Evolutionary conservation across 768 basidiomycete species (phyloP).

Genomic region (Lyophyllum atratum): DNA sequence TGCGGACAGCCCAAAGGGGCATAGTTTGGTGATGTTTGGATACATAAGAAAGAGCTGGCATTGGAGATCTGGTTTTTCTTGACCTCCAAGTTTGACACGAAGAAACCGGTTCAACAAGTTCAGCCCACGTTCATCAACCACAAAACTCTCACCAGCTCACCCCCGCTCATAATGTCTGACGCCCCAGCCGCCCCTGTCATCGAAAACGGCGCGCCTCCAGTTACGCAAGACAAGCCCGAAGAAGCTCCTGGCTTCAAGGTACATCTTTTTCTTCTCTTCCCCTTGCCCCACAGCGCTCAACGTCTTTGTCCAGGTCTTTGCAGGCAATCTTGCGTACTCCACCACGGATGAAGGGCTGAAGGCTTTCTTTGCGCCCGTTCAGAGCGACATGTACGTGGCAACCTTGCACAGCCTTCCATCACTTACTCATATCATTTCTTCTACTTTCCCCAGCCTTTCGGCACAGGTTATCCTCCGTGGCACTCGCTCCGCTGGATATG

Average conservation of each 20-base stretch:
- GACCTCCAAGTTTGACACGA: constrained; percentile 85
- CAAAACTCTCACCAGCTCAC: constrained; percentile 55
- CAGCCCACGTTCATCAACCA: constrained; percentile 54
- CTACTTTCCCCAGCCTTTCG: constrained; percentile 58
- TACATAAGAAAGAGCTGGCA: constrained; percentile 36
- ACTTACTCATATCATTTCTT: constrained; percentile 19
- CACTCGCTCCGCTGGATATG: constrained; percentile 86
- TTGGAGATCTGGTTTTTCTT: constrained; percentile 38
- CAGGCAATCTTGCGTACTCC: constrained; percentile 93
- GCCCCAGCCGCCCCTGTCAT: constrained; percentile 85
- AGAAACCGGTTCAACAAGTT: constrained; percentile 85
- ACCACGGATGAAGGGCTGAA: constrained; percentile 94
- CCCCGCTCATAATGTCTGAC: constrained; percentile 77
- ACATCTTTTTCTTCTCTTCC: constrained; percentile 23
- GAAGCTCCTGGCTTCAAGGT: constrained; percentile 85
- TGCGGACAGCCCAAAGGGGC: constrained; percentile 13
- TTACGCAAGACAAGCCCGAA: constrained; percentile 69
- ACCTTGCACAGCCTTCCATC: constrained; percentile 43
- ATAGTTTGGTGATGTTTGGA: constrained; percentile 36
- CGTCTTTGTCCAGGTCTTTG: constrained; percentile 69
- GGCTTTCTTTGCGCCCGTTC: constrained; percentile 89
- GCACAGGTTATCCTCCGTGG: constrained; percentile 88
- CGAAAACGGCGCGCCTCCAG: constrained; percentile 83
- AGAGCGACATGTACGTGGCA: constrained; percentile 81
- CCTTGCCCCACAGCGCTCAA: constrained; percentile 22